Base-by-base conservation (phyloP, 2,329 filamentous ascomycete species). In the Aspergillus clavatus region DNA sequence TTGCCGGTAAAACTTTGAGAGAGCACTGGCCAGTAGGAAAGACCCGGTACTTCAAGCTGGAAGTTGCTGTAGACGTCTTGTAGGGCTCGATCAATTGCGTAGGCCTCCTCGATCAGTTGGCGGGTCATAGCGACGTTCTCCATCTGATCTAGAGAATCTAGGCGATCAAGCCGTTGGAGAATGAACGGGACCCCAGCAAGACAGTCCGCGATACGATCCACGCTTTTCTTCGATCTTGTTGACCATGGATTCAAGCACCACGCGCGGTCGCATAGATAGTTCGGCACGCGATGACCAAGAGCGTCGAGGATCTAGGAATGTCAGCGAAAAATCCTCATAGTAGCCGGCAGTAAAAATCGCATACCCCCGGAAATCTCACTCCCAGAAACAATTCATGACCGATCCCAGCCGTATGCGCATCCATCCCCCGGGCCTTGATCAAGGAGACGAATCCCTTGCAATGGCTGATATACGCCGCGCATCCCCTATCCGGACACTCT, bases 211-310 rank as follows among this genome's bases (percentile, higher is more conserved):
- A 69, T 47, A 10, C 52, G 48, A 23, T 65, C 60, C 11, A 52
- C 42, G 4, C 49, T 40, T 1, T 53, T 44, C 44, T 69, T 69
- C 2, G 52, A 45, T 21, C 39, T 45, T 5, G 43, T 42, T 33
- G 42, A 52, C 58, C 58, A 70, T 4, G 67, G 66, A 1, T 50
- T 42, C 3, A 57, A 47, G 18, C 58, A 56, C 67, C 67, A 70
- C 14, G 43, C 40, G n/a, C 55, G 42, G 4, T 60, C 48, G 22
- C 59, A 50, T 7, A 69, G 40, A 39, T 60, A 66, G 3, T 46
- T 63, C 7, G 54, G 46, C 16, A 51, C 33, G 16, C 57, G 51
- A 11, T 48, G 42, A 1, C 51, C 51, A 23, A 68, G 38, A 2
- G 58, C 52, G 35, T 63, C 51, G 12, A 64, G 44, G n/a, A 66